Base-by-base conservation (phyloP, 768 basidiomycete species). In the Pleurotus pulmonarius region DNA sequence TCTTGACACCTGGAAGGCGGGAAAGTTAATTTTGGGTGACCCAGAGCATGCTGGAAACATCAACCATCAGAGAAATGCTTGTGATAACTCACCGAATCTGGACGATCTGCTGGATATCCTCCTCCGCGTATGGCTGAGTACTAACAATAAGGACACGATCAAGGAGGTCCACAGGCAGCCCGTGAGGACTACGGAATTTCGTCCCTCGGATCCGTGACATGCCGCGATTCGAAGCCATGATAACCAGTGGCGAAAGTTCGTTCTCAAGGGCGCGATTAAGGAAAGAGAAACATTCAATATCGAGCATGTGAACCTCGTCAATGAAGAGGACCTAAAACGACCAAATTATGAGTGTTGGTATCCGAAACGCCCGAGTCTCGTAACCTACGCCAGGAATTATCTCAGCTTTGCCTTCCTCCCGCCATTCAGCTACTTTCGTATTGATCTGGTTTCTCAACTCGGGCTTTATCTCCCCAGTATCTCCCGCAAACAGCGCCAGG, bases 301-400 rank as follows among this genome's bases (percentile, higher is more conserved):
- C 96, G 61, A 99, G 86, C 96, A 99, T 99, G 78, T 98, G 96
- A 11, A 98, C 96, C 74, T 98, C 96, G 72, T 98, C 96, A 63
- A 98, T 97, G 77, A 98, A 98, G 11, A 97, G 78, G n/a, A 97
- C 92, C 92, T 95, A 26, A 43, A 61, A 7, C 48, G 45, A 39
- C 41, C 52, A 44, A 46, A n/a, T 55, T 56, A 24, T 13, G 11
- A 34, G 39, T 39, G 12, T n/a, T 7, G 9, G 16, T 5, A 40
- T 11, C 41, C 6, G 18, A 40, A 39, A 16, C n/a, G 5, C 4
- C 51, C 37, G 24, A 34, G 29, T 40, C 39, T 15, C 4, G 41
- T 9, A 41, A 82, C 85, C 49, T 66, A 96, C 96, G 3, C 96
- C 96, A 38, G 96, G 96, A 3, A 98, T 90, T 57, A 98, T 93